phyloP scores from a whole-genome alignment of 2,329 filamentous ascomycete species.

The Colletotrichum tabaci region DNA sequence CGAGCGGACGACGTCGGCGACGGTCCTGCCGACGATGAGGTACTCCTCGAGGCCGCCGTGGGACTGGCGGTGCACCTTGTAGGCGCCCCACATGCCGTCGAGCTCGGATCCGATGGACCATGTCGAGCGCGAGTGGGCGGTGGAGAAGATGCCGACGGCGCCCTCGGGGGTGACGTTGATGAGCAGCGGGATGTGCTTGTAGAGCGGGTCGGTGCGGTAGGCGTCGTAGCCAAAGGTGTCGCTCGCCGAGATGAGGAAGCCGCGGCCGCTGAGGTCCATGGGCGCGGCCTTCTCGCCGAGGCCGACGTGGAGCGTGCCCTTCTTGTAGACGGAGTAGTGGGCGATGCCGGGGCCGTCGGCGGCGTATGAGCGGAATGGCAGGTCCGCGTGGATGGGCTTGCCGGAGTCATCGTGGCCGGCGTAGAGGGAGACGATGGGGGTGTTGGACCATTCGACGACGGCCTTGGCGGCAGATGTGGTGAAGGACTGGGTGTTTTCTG shows the following conservation, averaged over 20 bases:
- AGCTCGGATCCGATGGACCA: constrained; percentile 81
- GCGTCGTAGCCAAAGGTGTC: constrained; percentile 83
- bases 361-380: constrained; percentile 76
- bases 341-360: constrained; percentile 73
- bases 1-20: constrained; percentile 75
- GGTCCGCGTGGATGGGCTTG: constrained; percentile 72
- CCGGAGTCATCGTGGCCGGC: constrained; percentile 64
- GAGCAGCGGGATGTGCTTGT: constrained; percentile 82
- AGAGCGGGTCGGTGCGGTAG: constrained; percentile 79
- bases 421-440: constrained; percentile 67
- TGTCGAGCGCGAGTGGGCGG: constrained; percentile 73
- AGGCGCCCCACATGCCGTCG: constrained; percentile 82
- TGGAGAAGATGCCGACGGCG: constrained; percentile 78
- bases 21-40: constrained; percentile 75
- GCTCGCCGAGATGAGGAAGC: constrained; percentile 77
- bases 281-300: constrained; percentile 81
- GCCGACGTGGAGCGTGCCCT: constrained; percentile 76
- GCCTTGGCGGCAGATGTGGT: constrained; percentile 57
- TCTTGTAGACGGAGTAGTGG: constrained; percentile 76
- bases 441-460: constrained; percentile 70
- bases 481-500: constrained; percentile 50
- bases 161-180: constrained; percentile 77
- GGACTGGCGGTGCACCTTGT: constrained; percentile 82
- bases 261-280: constrained; percentile 78
- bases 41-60: constrained; percentile 82